phyloP scores from a whole-genome alignment of 208 protist species.

The Naegleria fowleri region DNA sequence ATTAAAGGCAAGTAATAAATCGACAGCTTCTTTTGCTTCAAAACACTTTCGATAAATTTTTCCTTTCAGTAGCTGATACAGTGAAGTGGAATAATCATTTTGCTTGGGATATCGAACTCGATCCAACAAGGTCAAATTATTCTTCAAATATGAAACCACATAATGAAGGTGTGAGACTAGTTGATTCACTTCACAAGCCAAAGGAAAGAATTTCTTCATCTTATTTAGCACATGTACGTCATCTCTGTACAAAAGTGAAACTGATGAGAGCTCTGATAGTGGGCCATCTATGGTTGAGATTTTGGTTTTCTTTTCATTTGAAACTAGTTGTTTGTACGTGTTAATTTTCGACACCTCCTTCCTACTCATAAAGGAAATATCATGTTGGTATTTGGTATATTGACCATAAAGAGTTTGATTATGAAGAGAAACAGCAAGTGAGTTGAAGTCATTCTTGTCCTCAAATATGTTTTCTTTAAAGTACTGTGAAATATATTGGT shows the following conservation, averaged over 20 bases:
- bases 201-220: not conserved
- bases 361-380: not conserved
- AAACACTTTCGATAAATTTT: not conserved
- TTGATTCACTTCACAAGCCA: not conserved
- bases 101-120: slow-evolving; percentile 17
- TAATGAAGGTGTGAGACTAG: not conserved
- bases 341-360: not conserved
- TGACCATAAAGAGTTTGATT: not conserved
- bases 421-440: not conserved
- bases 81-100: slow-evolving; percentile 1
- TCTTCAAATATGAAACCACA: not conserved
- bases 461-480: not conserved
- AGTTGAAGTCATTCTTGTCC: not conserved
- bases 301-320: not conserved
- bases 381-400: not conserved
- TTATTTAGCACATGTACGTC: not conserved
- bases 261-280: not conserved
- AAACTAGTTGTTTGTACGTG: not conserved
- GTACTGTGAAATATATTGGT: not conserved
- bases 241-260: not conserved
- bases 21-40: not conserved
- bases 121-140: not conserved
- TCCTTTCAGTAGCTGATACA: slow-evolving; percentile 11
- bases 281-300: not conserved
- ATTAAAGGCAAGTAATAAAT: not conserved